phyloP scores from a whole-genome alignment of 2,329 filamentous ascomycete genomes.

The Phyllosticta ampelicida region DNA sequence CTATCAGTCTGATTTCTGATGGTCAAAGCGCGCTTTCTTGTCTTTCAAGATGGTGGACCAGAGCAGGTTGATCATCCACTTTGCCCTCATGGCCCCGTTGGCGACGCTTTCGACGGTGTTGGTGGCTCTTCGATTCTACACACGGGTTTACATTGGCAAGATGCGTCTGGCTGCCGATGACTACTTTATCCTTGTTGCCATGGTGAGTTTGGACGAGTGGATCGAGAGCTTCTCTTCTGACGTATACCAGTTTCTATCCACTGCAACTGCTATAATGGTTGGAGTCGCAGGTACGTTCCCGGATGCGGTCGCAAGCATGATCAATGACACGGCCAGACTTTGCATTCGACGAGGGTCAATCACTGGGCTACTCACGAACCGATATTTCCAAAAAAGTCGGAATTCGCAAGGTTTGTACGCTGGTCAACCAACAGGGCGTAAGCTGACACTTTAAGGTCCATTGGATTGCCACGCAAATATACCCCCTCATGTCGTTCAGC shows the following conservation, averaged over 20 bases:
- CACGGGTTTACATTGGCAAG: neutral
- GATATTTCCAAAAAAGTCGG: neutral
- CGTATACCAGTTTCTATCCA: neutral
- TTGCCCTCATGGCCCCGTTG: neutral
- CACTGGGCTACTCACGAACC: neutral
- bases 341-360: neutral
- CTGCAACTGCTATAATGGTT: neutral
- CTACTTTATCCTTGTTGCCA: neutral
- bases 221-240: neutral
- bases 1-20: neutral
- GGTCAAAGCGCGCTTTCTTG: neutral
- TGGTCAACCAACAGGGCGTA: neutral
- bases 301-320: neutral
- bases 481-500: neutral
- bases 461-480: neutral
- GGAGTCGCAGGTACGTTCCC: neutral
- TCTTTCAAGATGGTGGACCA: neutral
- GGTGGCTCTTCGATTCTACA: neutral
- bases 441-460: neutral
- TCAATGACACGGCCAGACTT: neutral
- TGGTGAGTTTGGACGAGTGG: neutral
- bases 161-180: neutral
- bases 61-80: neutral
- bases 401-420: neutral
- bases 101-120: neutral